Evolutionary conservation across 1,284 basidiomycete genomes (phyloP), one percentile per base, ranked within the genome.

Genomic region (Athelia psychrophila): DNA sequence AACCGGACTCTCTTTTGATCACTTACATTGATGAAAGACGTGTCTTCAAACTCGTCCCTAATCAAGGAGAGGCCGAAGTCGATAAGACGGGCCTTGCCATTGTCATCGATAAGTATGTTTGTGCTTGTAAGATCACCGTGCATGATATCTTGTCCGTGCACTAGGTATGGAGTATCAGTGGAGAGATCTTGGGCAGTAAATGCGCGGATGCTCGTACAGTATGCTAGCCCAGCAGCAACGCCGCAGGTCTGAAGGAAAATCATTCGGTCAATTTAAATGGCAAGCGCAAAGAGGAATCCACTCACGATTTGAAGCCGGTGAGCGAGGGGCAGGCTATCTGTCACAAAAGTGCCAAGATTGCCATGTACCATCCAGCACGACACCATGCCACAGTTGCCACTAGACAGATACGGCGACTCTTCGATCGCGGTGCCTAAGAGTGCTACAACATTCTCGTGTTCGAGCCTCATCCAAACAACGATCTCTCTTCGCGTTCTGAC

Each of bases 51-150:
- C 32, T 71, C 71, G 30, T 61, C 61, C 24, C 67, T 58, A 48
- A 73, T 58, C 25, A 56, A 62, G 0, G 73, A 74, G 12, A 73
- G 60, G 10, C 72, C 73, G 47, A 74, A 75, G 50, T 75, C 72
- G 5, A 58, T 54, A 9, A 70, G 51, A 35, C 57, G 54, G 0
- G 67, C 62, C 16, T 51, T 49, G 4, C 60, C 60, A 2, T 63
- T 55, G 24, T 61, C 60, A 44, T 55, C 57, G 38, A 73, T 67
- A 23, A 74, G 62, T 2, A 73, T 54, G 47, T 73, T 74, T 1
- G 59, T 62, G 12, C 58, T 57, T 40, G 61, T 60, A 9, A 65
- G 42, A 44, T 65, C 63, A 8, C 62, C 62, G 47, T 65, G 63
- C 5, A 65, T 51, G 3, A 65, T 51, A 18, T 54, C 33, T 15